A percentile compares a stretch with the other conserved stretches of the same genome.
phyloP scores from a whole-genome alignment of 2,329 filamentous ascomycete genomes.

The Cordyceps pruinosa region DNA sequence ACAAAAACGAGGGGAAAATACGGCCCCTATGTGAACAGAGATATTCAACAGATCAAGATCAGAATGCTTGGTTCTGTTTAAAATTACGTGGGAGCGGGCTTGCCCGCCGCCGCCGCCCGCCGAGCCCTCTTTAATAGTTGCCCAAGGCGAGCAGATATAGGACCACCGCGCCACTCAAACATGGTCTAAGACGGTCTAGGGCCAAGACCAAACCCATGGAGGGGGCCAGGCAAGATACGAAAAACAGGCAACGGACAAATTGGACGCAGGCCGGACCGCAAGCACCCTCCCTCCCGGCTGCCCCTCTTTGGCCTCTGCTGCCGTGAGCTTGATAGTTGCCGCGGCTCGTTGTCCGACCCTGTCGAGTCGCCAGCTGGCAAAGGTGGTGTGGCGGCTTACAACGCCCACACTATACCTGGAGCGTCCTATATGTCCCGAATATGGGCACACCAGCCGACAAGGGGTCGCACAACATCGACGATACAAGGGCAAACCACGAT shows the following conservation, averaged over 20 bases:
- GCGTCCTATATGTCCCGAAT: not conserved
- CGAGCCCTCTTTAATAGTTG: not conserved
- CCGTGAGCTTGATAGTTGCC: no score
- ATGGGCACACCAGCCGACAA: not conserved
- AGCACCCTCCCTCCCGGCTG: no score
- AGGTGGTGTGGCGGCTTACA: not conserved
- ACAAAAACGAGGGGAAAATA: not conserved
- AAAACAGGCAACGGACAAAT: not conserved
- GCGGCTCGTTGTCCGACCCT: not conserved
- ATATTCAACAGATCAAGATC: not conserved
- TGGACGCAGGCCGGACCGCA: not conserved
- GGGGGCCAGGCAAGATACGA: not conserved
- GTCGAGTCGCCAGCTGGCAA: not conserved
- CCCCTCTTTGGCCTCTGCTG: not conserved
- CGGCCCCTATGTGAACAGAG: not conserved
- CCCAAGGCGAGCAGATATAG: not conserved
- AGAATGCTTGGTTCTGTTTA: not conserved
- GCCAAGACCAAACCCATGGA: not conserved
- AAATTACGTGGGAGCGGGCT: no score
- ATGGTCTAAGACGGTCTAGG: slow-evolving; percentile 6
- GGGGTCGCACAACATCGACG: not conserved
- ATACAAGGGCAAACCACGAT: not conserved
- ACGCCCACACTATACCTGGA: not conserved
- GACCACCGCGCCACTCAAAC: not conserved
- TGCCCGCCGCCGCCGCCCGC: no score